Conservation (phyloP, 2,329 filamentous ascomycete genomes). For the Blastomyces parvus region DNA sequence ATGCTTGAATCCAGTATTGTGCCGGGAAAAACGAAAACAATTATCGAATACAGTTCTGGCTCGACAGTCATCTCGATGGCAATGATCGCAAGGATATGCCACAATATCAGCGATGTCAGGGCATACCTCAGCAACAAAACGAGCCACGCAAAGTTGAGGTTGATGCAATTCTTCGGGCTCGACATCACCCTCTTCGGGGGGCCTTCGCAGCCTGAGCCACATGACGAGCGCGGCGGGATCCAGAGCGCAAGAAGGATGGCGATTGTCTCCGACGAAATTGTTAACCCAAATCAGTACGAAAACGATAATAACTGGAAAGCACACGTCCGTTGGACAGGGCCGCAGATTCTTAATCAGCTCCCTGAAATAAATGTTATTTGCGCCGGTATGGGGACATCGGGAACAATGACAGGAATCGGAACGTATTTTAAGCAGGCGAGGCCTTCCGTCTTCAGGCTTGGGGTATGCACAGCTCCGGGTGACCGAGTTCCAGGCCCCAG, state of each 20-base stretch:
- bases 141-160: slow-evolving; percentile 42
- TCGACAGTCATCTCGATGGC: slow-evolving; percentile 55
- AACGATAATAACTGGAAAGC: slow-evolving; percentile 41
- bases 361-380: slow-evolving; percentile 50
- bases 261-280: slow-evolving; percentile 32
- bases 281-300: slow-evolving; percentile 51
- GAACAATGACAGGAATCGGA: slow-evolving; percentile 44
- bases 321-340: slow-evolving; percentile 51
- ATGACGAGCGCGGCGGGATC: slow-evolving; percentile 47
- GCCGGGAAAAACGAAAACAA: slow-evolving; percentile 40
- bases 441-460: slow-evolving; percentile 31
- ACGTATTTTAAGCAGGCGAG: slow-evolving; percentile 43
- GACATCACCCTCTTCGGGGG: slow-evolving; percentile 48
- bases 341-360: slow-evolving; percentile 48
- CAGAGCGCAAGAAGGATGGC: slow-evolving; percentile 39
- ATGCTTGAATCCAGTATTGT: slow-evolving; percentile 39
- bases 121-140: slow-evolving; percentile 54
- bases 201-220: slow-evolving; percentile 48
- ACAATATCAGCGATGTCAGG: slow-evolving; percentile 43
- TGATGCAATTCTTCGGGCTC: slow-evolving; percentile 53
- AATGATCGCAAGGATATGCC: slow-evolving; percentile 44
- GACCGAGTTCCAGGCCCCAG: slow-evolving; percentile 52
- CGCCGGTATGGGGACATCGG: slow-evolving; percentile 46
- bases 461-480: slow-evolving; percentile 49
- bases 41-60: slow-evolving; percentile 54